phyloP scores from a whole-genome alignment of 2,329 filamentous ascomycete genomes.

The Stagonosporopsis cucurbitacearum region DNA sequence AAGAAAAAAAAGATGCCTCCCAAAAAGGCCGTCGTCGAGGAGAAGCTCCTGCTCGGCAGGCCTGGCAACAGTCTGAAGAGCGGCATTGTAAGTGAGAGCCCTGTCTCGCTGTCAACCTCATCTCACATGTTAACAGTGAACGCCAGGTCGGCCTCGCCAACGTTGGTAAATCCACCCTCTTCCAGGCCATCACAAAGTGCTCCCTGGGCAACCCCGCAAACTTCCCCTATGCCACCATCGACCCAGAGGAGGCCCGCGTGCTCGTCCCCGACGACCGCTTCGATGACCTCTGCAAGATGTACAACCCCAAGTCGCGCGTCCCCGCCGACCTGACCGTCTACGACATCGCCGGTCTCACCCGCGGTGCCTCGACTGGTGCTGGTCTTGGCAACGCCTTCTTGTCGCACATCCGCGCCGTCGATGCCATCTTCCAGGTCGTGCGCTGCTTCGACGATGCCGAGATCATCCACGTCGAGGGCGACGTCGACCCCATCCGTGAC shows the following conservation, averaged over 20 bases:
- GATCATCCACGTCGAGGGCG: conserved; percentile 99
- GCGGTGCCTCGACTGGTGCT: conserved; percentile 94
- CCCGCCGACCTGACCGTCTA: conserved; percentile 98
- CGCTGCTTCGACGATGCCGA: conserved; percentile 98
- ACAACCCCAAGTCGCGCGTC: conserved; percentile 97
- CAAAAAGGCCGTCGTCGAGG: conserved; percentile 89
- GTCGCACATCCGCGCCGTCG: conserved; percentile 97
- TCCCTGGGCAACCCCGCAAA: conserved; percentile 98
- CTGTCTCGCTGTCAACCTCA: conserved; percentile 41
- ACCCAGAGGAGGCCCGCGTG: conserved; percentile 97
- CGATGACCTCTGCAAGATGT: conserved; percentile 94
- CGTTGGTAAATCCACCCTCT: conserved; percentile 98
- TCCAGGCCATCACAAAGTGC: conserved; percentile 99
- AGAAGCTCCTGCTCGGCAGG: conserved; percentile 95
- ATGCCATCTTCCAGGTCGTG: conserved; percentile 97
- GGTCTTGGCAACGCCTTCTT: conserved; percentile 98
- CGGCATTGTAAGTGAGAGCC: conserved; percentile 85
- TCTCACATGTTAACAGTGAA: conserved; percentile 52
- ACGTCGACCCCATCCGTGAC: conserved; percentile 94
- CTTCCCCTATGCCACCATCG: conserved; percentile 98
- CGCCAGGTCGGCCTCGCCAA: conserved; percentile 94
- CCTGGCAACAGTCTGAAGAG: conserved; percentile 99
- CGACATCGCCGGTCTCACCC: conserved; percentile 95
- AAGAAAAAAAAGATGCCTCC: conserved; percentile 84
- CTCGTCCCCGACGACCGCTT: conserved; percentile 95